Evolutionary conservation across 495 filamentous ascomycete genomes (phyloP).

Genomic region (Penicillium diatomitis): DNA sequence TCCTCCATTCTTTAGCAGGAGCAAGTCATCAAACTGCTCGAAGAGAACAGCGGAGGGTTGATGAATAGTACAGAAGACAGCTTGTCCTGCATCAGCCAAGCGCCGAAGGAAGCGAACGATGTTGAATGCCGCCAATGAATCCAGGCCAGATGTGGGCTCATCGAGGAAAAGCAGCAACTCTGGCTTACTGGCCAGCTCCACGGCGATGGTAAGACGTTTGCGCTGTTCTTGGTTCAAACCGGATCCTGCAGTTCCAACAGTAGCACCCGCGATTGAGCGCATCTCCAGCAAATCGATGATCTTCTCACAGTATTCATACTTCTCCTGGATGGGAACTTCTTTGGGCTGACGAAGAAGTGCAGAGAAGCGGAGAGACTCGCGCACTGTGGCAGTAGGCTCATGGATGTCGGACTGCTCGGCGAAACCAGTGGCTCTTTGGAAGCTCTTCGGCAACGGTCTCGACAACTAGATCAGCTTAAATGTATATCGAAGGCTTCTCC

Average conservation of each 20-base stretch:
- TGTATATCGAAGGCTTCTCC: neutral
- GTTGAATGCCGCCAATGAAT: slow-evolving; percentile 55
- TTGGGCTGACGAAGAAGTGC: slow-evolving; percentile 51
- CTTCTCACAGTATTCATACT: slow-evolving; percentile 53
- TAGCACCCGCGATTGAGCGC: slow-evolving; percentile 45
- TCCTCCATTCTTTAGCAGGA: slow-evolving; percentile 62
- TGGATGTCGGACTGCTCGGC: slow-evolving; percentile 58
- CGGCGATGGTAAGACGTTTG: slow-evolving; percentile 57
- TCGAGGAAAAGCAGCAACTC: slow-evolving; percentile 64
- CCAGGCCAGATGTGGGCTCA: slow-evolving; percentile 70
- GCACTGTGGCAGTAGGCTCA: slow-evolving; percentile 50
- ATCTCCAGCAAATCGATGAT: slow-evolving; percentile 54
- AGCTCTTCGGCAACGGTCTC: slow-evolving; percentile 37
- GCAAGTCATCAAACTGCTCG: slow-evolving; percentile 62
- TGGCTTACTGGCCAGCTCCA: slow-evolving; percentile 60
- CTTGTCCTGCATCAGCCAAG: slow-evolving; percentile 59
- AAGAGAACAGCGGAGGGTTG: slow-evolving; percentile 69
- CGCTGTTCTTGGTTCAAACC: slow-evolving; percentile 55
- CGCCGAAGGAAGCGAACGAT: slow-evolving; percentile 57
- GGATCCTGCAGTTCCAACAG: slow-evolving; percentile 42
- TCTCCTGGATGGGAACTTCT: slow-evolving; percentile 47
- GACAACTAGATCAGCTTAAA: neutral
- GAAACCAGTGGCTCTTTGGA: slow-evolving; percentile 47
- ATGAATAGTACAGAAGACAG: slow-evolving; percentile 72
- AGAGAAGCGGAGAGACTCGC: slow-evolving; percentile 51